phyloP scores from a whole-genome alignment of 2,329 filamentous ascomycete species.

The Ceratocystis ficicola region DNA sequence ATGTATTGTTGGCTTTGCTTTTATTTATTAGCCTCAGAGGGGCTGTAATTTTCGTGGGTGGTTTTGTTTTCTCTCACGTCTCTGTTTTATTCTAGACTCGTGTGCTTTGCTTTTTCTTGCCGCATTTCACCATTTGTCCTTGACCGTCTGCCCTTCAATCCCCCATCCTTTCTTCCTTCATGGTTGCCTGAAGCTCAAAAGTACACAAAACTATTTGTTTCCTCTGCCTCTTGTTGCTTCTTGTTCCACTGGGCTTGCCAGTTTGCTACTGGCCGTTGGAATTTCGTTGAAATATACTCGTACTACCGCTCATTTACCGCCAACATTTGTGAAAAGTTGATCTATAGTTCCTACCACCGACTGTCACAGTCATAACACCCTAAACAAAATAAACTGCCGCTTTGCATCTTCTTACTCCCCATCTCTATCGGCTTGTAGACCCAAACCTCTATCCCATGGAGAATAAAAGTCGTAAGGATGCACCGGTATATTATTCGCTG shows the following conservation, averaged over 20 bases:
- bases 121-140: background rate
- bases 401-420: background rate
- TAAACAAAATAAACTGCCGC: too few species aligned
- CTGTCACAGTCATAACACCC: too few species aligned
- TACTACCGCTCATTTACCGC: background rate
- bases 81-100: conserved; percentile 9
- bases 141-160: too few species aligned
- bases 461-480: conserved; percentile 21
- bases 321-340: background rate
- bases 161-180: background rate
- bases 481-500: background rate
- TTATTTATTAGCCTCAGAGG: background rate
- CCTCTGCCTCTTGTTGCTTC: background rate
- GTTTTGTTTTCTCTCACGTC: background rate
- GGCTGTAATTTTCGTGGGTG: background rate
- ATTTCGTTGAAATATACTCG: background rate
- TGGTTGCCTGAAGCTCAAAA: conserved; percentile 2
- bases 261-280: background rate
- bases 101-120: background rate
- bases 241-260: background rate
- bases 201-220: background rate
- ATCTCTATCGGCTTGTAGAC: background rate
- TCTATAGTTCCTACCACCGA: background rate
- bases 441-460: conserved; percentile 8
- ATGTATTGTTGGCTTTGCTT: conserved; percentile 9